phyloP scores from a whole-genome alignment of 129 eudicot genomes.

The Artemisia argyi region DNA sequence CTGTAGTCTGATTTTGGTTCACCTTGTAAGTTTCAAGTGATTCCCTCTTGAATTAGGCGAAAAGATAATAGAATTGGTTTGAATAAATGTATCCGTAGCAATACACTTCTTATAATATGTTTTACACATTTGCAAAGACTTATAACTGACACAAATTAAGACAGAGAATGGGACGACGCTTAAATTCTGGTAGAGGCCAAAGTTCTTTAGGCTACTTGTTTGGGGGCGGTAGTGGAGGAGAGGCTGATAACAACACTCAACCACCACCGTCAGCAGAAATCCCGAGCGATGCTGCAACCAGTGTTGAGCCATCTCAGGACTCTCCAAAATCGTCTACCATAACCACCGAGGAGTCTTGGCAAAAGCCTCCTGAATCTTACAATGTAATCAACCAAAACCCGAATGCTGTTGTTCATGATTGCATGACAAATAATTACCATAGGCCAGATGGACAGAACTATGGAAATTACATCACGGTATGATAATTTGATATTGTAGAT shows the following conservation, averaged over 20 bases:
- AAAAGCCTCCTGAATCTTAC: conserved; percentile 25
- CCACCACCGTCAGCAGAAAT: conserved; percentile 38
- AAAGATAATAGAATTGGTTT: neutral
- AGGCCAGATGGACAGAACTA: conserved; percentile 81
- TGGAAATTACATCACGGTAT: conserved; percentile 81
- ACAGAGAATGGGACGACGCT: conserved; percentile 69
- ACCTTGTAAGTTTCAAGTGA: too few relatives aligned
- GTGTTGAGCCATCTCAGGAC: conserved; percentile 31
- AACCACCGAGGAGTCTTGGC: conserved; percentile 5
- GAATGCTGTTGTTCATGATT: conserved; percentile 27
- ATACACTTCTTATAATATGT: too few relatives aligned
- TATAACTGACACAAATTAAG: conserved; percentile 9
- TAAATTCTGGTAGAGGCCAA: conserved; percentile 78
- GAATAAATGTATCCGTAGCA: neutral
- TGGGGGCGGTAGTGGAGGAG: conserved; percentile 22
- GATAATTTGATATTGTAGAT: neutral
- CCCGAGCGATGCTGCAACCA: conserved; percentile 26
- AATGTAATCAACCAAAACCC: conserved; percentile 40
- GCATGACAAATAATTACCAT: conserved; percentile 51
- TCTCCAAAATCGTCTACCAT: conserved; percentile 19
- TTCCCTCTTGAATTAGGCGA: too few relatives aligned
- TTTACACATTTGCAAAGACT: too few relatives aligned
- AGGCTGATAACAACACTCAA: conserved; percentile 16
- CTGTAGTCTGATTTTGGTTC: too few relatives aligned
- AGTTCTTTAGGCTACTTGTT: conserved; percentile 78